Conservation (phyloP, 768 basidiomycete species). For the Tylopilus sp. region DNA sequence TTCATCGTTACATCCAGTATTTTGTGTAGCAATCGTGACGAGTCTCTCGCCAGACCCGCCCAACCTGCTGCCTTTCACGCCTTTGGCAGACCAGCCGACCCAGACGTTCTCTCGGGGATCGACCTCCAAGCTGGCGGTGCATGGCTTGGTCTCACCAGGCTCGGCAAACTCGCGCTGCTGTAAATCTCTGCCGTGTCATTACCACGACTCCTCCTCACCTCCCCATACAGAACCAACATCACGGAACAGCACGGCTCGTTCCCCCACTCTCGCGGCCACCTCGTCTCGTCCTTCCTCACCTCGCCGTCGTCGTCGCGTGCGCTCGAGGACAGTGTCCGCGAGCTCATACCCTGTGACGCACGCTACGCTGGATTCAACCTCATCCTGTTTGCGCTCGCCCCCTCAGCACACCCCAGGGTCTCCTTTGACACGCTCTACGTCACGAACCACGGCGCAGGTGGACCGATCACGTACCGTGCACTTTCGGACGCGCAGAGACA, state of each 20-base stretch:
- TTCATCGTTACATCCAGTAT: constrained; percentile 43
- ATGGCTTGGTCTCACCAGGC: constrained; percentile 71
- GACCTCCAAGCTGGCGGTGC: constrained; percentile 74
- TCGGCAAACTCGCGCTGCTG: constrained; percentile 71
- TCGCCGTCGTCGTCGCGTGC: constrained; percentile 41
- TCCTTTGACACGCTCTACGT: constrained; percentile 53
- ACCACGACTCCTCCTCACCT: not conserved
- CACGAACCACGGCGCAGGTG: constrained; percentile 72
- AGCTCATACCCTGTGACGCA: constrained; percentile 44
- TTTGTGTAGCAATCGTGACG: constrained; percentile 75
- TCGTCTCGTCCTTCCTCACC: constrained; percentile 66
- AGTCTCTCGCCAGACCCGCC: constrained; percentile 65
- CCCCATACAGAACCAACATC: constrained; percentile 69
- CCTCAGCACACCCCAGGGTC: constrained; percentile 30
- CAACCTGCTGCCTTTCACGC: constrained; percentile 63
- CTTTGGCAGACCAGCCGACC: constrained; percentile 41
- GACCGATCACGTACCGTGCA: constrained; percentile 49
- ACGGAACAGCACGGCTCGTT: constrained; percentile 57
- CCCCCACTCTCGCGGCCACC: constrained; percentile 61
- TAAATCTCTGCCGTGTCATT: constrained; percentile 35
- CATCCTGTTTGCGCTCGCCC: constrained; percentile 53
- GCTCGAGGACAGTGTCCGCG: constrained; percentile 48
- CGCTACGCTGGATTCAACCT: constrained; percentile 81
- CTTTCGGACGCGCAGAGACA: constrained; percentile 47
- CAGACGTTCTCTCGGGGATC: constrained; percentile 64